phyloP scores from a whole-genome alignment of 2,329 filamentous ascomycete genomes.

The Didymella sp. region DNA sequence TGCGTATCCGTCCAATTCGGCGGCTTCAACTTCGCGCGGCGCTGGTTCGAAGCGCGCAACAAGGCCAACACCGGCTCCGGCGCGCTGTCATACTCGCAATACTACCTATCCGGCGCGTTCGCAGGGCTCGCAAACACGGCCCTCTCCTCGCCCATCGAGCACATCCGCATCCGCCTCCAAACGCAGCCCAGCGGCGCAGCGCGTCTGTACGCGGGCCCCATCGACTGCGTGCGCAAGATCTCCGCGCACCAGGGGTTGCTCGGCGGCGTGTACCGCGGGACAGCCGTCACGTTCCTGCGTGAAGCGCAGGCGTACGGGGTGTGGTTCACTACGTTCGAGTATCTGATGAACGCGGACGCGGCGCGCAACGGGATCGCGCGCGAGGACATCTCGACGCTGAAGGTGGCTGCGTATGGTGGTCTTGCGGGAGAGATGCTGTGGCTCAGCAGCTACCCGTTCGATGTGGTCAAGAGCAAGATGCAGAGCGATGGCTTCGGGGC shows the following conservation, averaged over 20 bases:
- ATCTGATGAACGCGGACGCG: conserved; percentile 90
- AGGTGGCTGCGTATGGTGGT: conserved; percentile 91
- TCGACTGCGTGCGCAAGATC: conserved; percentile 91
- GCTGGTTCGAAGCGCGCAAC: conserved; percentile 82
- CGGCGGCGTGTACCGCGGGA: conserved; percentile 82
- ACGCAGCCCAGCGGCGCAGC: conserved; percentile 89
- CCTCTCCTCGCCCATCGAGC: conserved; percentile 91
- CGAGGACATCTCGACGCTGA: conserved; percentile 79
- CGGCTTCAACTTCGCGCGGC: conserved; percentile 90
- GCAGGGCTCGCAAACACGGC: conserved; percentile 89
- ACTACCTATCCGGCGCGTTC: conserved; percentile 89
- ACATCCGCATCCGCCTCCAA: conserved; percentile 93
- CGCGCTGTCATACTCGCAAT: conserved; percentile 79
- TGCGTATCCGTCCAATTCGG: conserved; percentile 98
- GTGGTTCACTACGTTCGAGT: conserved; percentile 97
- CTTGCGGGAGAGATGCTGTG: conserved; percentile 93
- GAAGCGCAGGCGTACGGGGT: conserved; percentile 95
- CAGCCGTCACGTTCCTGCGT: conserved; percentile 82
- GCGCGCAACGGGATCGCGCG: conserved; percentile 76
- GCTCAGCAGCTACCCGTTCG: conserved; percentile 92
- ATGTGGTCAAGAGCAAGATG: conserved; percentile 99
- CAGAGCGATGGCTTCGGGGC: conserved; percentile 91
- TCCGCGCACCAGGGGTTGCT: conserved; percentile 71
- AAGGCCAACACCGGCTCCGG: conserved; percentile 48
- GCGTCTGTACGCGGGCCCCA: conserved; percentile 80